Base-by-base conservation (phyloP, 116 monocot genomes). In the Zostera marina region DNA sequence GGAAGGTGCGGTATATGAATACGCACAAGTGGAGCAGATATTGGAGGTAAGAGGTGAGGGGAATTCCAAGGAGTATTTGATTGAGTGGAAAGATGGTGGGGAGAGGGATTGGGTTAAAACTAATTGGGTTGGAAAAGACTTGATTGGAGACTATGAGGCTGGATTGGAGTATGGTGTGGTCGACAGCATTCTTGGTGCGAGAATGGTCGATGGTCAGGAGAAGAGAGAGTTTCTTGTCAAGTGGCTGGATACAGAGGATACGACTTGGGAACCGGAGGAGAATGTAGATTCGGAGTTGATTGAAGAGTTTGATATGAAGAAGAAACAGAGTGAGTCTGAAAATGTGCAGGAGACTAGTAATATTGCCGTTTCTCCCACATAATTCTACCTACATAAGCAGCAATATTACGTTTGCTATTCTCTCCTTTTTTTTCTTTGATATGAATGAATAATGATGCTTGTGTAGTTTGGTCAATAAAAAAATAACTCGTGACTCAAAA, bases 101-200 rank as follows among this genome's bases (percentile, higher is more conserved):
- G 94, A 79, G 48, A 76, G 88, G 56, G 94, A 84, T 57, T 94
- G 94, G 94, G 79, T 88, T 47, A 75, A 43, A 75, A 66, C 63
- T 19, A 62, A 49, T 42, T 82, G 71, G 84, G 81, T 94, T 41
- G 84, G 79, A 54, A 84, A 94, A 71, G 94, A 94, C 47, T 32
- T 94, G 72, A 66, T 67, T 43, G 48, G 42, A 23, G 94, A 94
- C 66, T 94, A 66, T 42, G 94, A 94, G 52, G 81, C 75, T 1
- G 88, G 93, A 60, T 62, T 93, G 65, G 93, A 93, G 84, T 93
- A 93, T 40, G 93, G 79, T 7, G 93, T 81, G 44, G 93, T 73
- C 20, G 93, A 93, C 77, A 72, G 67, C 25, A 81, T 93, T 49
- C 72, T 93, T n/a, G 79, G 64, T 26, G 45, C 23, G 68, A 59